phyloP scores from a whole-genome alignment of 1,284 basidiomycete species.

The Melampsora americana region DNA sequence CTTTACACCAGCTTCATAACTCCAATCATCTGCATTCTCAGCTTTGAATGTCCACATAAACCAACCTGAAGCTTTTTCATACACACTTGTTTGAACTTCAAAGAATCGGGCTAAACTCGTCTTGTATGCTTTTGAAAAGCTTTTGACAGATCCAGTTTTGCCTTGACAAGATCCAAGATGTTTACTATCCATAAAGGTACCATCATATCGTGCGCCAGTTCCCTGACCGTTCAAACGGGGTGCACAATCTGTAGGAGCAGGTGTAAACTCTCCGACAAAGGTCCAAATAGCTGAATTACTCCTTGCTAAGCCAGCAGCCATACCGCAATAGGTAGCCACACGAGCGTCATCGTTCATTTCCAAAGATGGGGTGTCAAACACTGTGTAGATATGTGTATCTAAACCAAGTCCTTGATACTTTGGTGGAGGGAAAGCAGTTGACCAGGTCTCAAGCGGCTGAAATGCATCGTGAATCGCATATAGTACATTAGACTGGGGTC shows the following conservation, averaged over 20 bases:
- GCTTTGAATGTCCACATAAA: no score
- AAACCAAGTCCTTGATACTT: conserved; percentile 66
- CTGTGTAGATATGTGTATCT: conserved; percentile 57
- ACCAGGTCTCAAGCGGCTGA: conserved; percentile 71
- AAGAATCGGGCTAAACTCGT: no score
- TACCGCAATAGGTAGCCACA: conserved; percentile 12
- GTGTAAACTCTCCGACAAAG: no score
- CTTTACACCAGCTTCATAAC: no score
- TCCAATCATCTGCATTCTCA: no score
- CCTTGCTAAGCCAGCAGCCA: not conserved
- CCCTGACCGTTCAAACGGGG: conserved; percentile 48
- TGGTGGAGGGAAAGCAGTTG: conserved; percentile 64
- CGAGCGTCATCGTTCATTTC: conserved; percentile 1
- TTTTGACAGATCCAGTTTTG: conserved; percentile 67
- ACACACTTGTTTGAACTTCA: no score
- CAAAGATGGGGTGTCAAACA: conserved; percentile 27
- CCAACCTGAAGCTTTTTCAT: no score
- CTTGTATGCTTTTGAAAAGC: conserved; percentile 75
- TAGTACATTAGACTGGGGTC: conserved; percentile 15
- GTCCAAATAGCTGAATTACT: conserved; percentile 30
- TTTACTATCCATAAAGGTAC: conserved; percentile 49
- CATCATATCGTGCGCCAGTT: conserved; percentile 53
- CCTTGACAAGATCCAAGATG: conserved; percentile 69
- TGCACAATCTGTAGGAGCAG: no score
- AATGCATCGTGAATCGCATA: conserved; percentile 78